A percentile compares a stretch with the other conserved stretches of the same genome.
Evolutionary conservation across 1,139 yeast genomes (phyloP).

Genomic region (Scheffersomyces lignicola): DNA sequence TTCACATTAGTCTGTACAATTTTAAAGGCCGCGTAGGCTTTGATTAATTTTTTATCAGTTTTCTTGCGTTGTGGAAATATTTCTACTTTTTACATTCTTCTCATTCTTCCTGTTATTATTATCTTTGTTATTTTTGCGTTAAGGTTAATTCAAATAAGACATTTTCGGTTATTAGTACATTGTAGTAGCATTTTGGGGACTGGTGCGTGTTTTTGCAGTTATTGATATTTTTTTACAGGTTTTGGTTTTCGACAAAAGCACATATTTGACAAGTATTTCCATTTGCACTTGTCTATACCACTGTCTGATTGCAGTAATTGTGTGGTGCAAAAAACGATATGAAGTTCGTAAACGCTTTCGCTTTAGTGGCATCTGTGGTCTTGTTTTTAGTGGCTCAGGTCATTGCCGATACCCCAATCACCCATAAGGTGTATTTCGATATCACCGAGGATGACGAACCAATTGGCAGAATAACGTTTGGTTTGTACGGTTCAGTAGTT

Average conservation of each 20-base stretch:
- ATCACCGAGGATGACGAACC: conserved; percentile 75
- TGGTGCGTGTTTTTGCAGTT: no score
- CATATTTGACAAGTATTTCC: no score
- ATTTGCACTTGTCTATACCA: not conserved
- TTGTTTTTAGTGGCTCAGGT: conserved; percentile 21
- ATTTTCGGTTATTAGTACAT: no score
- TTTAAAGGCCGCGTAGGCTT: no score
- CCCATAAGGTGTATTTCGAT: conserved; percentile 83
- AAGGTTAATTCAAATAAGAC: not conserved
- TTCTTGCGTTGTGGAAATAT: not conserved
- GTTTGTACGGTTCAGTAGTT: conserved; percentile 66
- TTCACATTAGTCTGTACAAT: no score
- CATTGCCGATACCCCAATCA: conserved; percentile 32
- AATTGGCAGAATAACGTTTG: conserved; percentile 67
- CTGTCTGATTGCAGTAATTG: not conserved
- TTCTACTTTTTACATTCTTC: not conserved
- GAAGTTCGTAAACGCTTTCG: conserved; percentile 24
- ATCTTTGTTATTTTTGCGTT: no score
- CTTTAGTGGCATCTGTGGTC: conserved; percentile 17
- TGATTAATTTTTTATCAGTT: not conserved
- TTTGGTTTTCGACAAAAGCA: no score
- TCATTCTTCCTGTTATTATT: no score
- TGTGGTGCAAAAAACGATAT: conserved; percentile 14
- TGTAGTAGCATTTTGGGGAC: no score
- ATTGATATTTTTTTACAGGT: no score